These are phyloP conservation scores for Monoraphidium neglectum DNA, from an alignment of 139 green algal genomes.

Conservation along the genomic window DNA sequence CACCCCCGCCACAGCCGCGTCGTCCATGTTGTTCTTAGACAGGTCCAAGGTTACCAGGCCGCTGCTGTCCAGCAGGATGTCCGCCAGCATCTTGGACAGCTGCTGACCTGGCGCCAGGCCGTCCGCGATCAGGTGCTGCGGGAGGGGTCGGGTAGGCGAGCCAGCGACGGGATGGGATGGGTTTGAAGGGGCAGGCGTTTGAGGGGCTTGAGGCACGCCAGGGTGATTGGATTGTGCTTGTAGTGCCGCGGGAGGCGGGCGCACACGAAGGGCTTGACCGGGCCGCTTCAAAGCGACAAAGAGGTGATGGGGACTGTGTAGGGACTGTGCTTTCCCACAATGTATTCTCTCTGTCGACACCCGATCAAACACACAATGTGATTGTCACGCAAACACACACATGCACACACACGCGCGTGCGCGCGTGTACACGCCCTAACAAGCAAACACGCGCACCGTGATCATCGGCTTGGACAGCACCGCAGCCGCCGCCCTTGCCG, in stretches of 20 bases:
- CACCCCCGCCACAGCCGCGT: slow-evolving; percentile 17
- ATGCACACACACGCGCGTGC: too few species aligned
- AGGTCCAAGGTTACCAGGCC: slow-evolving; percentile 30
- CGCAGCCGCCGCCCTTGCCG: neutral
- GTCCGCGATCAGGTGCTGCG: slow-evolving; percentile 23
- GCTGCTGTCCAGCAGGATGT: slow-evolving; percentile 33
- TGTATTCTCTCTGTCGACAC: too few species aligned
- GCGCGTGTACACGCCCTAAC: too few species aligned
- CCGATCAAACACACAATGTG: too few species aligned
- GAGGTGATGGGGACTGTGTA: too few species aligned
- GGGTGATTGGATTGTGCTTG: too few species aligned
- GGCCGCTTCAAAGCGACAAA: too few species aligned
- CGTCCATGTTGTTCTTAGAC: slow-evolving; percentile 29
- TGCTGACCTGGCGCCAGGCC: slow-evolving; percentile 23
- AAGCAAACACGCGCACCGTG: neutral
- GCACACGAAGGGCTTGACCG: too few species aligned
- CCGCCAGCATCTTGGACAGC: slow-evolving; percentile 39
- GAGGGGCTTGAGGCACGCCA: neutral
- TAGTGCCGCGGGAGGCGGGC: too few species aligned
- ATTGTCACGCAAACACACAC: too few species aligned
- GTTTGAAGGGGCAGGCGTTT: too few species aligned
- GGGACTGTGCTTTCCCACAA: too few species aligned
- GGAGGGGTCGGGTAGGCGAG: neutral
- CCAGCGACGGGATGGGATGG: neutral
- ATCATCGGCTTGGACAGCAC: neutral